These are phyloP conservation scores for Anisodus tanguticus DNA, from an alignment of 257 asterid genomes.

Conservation along the genomic window DNA sequence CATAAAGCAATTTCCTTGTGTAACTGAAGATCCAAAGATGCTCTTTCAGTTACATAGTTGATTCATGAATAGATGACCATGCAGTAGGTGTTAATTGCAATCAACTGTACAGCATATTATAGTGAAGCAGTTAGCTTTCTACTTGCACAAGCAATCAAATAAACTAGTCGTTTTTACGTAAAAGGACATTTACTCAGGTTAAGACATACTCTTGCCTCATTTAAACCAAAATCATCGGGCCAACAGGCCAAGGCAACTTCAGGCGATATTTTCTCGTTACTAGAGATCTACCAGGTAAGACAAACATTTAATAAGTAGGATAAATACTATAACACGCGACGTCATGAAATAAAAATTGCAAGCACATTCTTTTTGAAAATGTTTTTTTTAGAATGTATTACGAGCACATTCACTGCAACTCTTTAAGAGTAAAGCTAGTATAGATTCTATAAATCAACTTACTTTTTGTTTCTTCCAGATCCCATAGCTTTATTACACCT, in stretches of 20 bases:
- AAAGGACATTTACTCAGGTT: background rate
- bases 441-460: slow-evolving; percentile 34
- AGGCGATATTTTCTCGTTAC: background rate
- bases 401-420: background rate
- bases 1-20: background rate
- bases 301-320: background rate
- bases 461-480: slow-evolving; percentile 95
- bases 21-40: slow-evolving; percentile 16
- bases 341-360: background rate
- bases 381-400: background rate
- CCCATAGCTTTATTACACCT: slow-evolving; percentile 97
- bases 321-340: background rate
- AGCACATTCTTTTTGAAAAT: background rate
- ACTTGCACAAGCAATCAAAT: slow-evolving; percentile 13
- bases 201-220: background rate
- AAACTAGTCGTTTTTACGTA: background rate
- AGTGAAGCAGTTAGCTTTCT: background rate
- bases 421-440: background rate
- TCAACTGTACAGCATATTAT: background rate
- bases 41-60: slow-evolving; percentile 24
- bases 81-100: background rate
- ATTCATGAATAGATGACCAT: background rate
- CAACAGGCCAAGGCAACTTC: slow-evolving; percentile 15
- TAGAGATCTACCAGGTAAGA: background rate
- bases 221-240: slow-evolving; percentile 2